Evolutionary conservation across 441 rosid genomes (phyloP).

Genomic region (Macaranga tanarius): DNA sequence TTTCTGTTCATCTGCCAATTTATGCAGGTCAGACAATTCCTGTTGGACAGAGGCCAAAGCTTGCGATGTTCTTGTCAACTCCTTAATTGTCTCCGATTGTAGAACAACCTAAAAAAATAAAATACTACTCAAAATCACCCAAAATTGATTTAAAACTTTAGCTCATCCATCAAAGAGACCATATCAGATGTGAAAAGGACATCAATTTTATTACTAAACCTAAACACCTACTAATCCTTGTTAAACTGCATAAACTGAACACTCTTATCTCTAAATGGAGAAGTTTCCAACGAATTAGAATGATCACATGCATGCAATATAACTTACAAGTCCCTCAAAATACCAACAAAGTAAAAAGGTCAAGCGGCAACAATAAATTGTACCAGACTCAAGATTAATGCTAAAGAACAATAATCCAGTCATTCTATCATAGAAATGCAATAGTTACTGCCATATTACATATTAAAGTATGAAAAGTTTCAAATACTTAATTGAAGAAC

Average conservation of each 20-base stretch:
- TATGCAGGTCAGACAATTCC: slow-evolving; percentile 73
- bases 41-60: slow-evolving; percentile 66
- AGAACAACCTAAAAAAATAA: slow-evolving; percentile 66
- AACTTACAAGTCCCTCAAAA: background rate
- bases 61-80: slow-evolving; percentile 85
- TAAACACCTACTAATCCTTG: too few relatives aligned
- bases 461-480: too few relatives aligned
- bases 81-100: slow-evolving; percentile 97
- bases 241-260: background rate
- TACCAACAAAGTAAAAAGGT: background rate
- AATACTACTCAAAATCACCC: background rate
- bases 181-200: background rate
- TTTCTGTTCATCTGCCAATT: slow-evolving; percentile 53
- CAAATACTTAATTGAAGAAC: background rate
- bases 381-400: background rate
- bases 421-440: background rate
- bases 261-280: background rate
- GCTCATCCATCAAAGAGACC: background rate
- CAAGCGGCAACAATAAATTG: background rate
- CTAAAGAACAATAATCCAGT: background rate
- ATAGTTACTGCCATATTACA: background rate
- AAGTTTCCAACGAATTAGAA: too few relatives aligned
- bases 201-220: background rate
- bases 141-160: background rate
- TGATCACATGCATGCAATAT: too few relatives aligned